A percentile compares a stretch with the other conserved stretches of the same genome.
Evolutionary conservation across 306 rosid species (phyloP).

Genomic region (Prunus davidiana): DNA sequence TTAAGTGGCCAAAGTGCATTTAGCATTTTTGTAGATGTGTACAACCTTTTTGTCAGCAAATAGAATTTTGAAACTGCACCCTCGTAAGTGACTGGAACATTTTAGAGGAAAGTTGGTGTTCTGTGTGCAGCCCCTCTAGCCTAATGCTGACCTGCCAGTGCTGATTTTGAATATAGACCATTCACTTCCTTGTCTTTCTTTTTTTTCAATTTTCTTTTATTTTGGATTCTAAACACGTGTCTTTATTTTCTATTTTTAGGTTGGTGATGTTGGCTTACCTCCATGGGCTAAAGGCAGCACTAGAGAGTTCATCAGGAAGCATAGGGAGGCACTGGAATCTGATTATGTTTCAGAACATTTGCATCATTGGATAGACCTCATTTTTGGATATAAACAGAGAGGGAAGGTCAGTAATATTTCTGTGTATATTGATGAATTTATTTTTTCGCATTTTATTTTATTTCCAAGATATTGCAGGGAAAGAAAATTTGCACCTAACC

Average conservation of each 20-base stretch:
- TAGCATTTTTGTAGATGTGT: not conserved
- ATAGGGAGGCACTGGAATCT: constrained; percentile 98
- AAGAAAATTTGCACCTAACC: not conserved
- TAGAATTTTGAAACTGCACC: not conserved
- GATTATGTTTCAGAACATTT: constrained; percentile 86
- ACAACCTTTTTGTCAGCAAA: not conserved
- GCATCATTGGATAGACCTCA: constrained; percentile 99
- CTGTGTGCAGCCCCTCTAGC: not conserved
- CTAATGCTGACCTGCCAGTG: not conserved
- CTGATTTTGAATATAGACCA: not conserved
- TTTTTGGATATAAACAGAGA: constrained; percentile 95
- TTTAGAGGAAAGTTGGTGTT: not conserved
- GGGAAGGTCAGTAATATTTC: constrained; percentile 81
- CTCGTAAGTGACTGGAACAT: not conserved
- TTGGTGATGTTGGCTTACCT: constrained; percentile 87
- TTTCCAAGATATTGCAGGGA: not conserved
- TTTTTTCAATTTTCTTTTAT: not conserved
- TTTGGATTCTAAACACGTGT: constrained; percentile 6
- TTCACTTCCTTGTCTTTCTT: not conserved
- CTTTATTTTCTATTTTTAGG: constrained; percentile 46
- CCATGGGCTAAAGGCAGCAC: constrained; percentile 95
- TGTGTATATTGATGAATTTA: not conserved
- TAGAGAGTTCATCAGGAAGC: constrained; percentile 92
- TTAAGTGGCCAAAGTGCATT: not conserved
- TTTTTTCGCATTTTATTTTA: no score